A percentile compares a stretch with the other conserved stretches of the same genome.
Conservation (phyloP, 257 asterid genomes). For the Solanum medicagineum region DNA sequence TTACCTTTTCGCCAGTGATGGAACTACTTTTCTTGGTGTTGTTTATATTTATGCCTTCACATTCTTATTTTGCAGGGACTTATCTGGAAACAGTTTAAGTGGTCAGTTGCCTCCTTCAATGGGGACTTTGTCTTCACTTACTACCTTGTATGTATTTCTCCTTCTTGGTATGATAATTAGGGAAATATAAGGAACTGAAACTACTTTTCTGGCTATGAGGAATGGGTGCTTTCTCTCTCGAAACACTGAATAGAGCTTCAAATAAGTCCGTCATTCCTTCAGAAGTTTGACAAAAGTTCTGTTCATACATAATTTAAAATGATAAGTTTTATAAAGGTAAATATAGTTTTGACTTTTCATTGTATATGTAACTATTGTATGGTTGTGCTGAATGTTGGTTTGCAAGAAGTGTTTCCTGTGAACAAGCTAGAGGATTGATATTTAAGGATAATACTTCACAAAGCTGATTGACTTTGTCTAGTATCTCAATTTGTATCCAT, state of each 20-base stretch:
- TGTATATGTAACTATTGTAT: neutral
- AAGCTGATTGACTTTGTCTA: neutral
- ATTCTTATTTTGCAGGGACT: slow-evolving; percentile 40
- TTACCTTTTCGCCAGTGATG: neutral
- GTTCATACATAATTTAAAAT: neutral
- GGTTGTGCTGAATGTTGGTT: neutral
- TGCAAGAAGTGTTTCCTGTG: neutral
- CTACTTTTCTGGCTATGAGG: neutral
- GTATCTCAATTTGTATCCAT: neutral
- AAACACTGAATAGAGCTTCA: neutral
- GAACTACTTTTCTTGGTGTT: neutral
- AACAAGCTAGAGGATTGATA: neutral
- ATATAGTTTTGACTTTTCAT: neutral
- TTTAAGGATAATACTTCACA: neutral
- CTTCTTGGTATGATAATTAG: neutral
- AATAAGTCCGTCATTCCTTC: neutral
- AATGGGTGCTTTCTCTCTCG: neutral
- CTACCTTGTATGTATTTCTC: slow-evolving; percentile 49
- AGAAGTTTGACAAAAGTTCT: neutral
- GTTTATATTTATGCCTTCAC: neutral
- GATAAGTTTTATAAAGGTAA: neutral
- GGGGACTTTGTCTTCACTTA: slow-evolving; percentile 51
- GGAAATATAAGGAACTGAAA: neutral
- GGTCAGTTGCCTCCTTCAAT: slow-evolving; percentile 76
- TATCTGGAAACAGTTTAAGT: slow-evolving; percentile 59